Base-by-base conservation (phyloP, 345 rosid genomes). In the Bruguiera sexangula region DNA sequence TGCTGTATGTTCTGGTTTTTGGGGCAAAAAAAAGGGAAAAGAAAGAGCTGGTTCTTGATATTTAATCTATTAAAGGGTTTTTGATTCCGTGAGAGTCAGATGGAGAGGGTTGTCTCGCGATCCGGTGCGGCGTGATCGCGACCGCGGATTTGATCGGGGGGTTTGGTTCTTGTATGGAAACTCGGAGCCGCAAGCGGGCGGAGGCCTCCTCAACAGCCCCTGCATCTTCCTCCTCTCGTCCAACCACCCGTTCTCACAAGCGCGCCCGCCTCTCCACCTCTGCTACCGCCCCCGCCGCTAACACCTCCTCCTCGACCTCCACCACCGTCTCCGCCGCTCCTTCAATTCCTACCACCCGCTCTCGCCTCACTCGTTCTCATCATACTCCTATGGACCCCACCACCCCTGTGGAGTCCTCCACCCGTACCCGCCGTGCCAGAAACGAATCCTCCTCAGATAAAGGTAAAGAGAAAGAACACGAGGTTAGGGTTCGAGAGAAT, bases 181-280 rank as follows among this genome's bases (percentile, higher is more conserved):
- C 98, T 89, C 96, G 99, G 69, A 90, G 99, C 93, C 97, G 99
- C 84, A 96, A 96, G 93, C 91, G 99, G 96, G 99, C 97, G 97
- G 98, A 96, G 99, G 98, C 96, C 84, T 83, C 98, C 94, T 96
- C 97, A 87, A 72, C 96, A 82, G 90, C 96, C 89, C 93, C 96
- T 73, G 86, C 96, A 70, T 77, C 88, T 69, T 83, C 92, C 63
- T 77, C 96, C 54, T 82, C 96, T 32, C 89, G 91, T 77, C 92
- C 96, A 26, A 80, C 89, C 76, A 85, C 97, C 70, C 97, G 96
- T 62, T 73, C 89, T 34, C 66, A 82, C 84, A 92, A 88, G 76
- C 96, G 96, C 76, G 75, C 90, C 71, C 94, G 92, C 46, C 74
- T 83, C 34, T 74, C 87, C 1, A 73, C 83, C n/a, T 65, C 92